These are phyloP conservation scores for Globisporangium solare DNA, from an alignment of 352 stramenopile species.

Conservation along the genomic window DNA sequence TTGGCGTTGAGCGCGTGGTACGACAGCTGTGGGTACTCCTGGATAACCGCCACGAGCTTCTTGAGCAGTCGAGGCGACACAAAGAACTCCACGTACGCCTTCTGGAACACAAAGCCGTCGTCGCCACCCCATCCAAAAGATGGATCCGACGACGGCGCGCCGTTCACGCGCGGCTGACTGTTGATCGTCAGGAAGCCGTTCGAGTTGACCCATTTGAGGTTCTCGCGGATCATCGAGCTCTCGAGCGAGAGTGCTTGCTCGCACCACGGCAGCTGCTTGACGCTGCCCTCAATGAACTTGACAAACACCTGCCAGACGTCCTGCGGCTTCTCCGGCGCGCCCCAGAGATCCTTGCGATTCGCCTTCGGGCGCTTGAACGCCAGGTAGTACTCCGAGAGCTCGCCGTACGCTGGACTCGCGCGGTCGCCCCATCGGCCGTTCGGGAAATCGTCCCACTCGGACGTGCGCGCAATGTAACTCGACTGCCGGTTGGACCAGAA, in stretches of 20 bases:
- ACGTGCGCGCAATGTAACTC: conserved; percentile 95
- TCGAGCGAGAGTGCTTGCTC: conserved; percentile 94
- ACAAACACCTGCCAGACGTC: conserved; percentile 96
- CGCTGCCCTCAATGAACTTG: conserved; percentile 66
- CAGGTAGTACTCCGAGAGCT: conserved; percentile 94
- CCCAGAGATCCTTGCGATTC: conserved; percentile 72
- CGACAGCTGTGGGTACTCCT: conserved; percentile 70
- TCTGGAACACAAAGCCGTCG: conserved; percentile 97
- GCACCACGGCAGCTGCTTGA: conserved; percentile 95
- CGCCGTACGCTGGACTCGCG: conserved; percentile 93
- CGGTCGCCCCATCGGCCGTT: conserved; percentile 95
- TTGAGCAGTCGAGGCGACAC: conserved; percentile 77
- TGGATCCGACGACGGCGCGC: conserved; percentile 80
- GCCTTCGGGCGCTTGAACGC: conserved; percentile 79
- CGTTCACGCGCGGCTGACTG: conserved; percentile 90
- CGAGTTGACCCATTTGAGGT: conserved; percentile 82
- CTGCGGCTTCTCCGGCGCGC: conserved; percentile 69
- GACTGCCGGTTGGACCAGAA: conserved; percentile 98
- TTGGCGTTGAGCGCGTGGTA: conserved; percentile 72
- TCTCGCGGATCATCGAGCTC: conserved; percentile 80
- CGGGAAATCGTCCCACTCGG: conserved; percentile 96
- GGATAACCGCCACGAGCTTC: conserved; percentile 48
- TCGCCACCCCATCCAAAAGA: conserved; percentile 94
- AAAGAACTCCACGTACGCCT: conserved; percentile 99
- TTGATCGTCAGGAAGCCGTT: conserved; percentile 97